Conservation (phyloP, 768 basidiomycete genomes). For the Lentinus brumalis region DNA sequence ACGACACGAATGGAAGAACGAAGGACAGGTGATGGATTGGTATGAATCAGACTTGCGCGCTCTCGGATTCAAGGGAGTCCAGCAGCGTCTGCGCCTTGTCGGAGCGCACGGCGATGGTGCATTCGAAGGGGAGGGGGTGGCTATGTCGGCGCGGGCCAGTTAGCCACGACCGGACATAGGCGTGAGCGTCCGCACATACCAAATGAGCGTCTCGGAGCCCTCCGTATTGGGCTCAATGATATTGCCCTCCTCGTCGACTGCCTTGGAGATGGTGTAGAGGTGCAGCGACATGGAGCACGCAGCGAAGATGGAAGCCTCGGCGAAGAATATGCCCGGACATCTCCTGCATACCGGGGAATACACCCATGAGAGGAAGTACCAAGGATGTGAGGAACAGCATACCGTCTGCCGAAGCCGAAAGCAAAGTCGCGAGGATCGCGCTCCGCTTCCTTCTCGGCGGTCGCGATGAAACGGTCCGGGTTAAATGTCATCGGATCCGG, state of each 20-base stretch:
- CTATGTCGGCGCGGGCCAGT: constrained; percentile 1
- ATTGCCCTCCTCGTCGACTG: constrained; percentile 15
- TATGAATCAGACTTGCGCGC: not conserved
- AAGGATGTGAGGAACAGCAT: not conserved
- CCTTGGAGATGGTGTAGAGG: constrained; percentile 36
- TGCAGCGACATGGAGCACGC: constrained; percentile 40
- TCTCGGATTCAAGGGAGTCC: not conserved
- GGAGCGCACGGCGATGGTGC: constrained; percentile 20
- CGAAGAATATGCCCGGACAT: constrained; percentile 41
- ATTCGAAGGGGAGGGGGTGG: constrained; percentile 20
- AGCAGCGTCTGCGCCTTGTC: constrained; percentile 20
- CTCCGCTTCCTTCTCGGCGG: constrained; percentile 13
- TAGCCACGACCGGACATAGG: not conserved
- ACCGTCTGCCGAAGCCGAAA: constrained; percentile 40
- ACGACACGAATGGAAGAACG: too few species aligned
- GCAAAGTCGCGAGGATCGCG: constrained; percentile 32
- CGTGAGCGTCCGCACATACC: constrained; percentile 3
- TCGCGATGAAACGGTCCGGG: constrained; percentile 30
- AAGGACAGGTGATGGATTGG: too few species aligned
- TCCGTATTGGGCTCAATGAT: constrained; percentile 21
- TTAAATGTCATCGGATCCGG: constrained; percentile 27
- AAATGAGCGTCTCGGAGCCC: constrained; percentile 23
- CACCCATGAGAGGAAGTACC: not conserved
- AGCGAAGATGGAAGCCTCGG: constrained; percentile 40
- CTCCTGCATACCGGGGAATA: not conserved